A percentile compares a stretch with the other conserved stretches of the same genome.
Evolutionary conservation across 2,329 filamentous ascomycete species (phyloP).

Genomic region (Xylariaceae sp.): DNA sequence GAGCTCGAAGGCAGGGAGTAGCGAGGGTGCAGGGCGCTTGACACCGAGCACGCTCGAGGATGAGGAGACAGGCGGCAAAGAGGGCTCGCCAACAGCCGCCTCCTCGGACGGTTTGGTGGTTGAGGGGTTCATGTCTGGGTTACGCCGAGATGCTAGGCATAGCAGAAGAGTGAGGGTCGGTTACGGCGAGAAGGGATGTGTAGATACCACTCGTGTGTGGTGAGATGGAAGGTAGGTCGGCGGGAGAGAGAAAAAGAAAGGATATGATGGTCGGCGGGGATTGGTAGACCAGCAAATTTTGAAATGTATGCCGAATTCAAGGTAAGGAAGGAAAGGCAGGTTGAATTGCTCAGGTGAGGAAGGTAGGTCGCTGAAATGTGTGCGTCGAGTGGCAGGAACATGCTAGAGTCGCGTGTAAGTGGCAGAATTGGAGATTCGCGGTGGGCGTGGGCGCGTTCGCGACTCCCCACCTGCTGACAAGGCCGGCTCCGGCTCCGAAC

Average conservation of each 20-base stretch:
- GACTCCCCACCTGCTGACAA: slow-evolving; percentile 14
- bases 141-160: neutral
- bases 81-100: slow-evolving; percentile 38
- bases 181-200: too few relatives aligned
- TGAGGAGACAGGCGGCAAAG: slow-evolving; percentile 31
- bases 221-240: too few relatives aligned
- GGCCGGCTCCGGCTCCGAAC: slow-evolving; percentile 3
- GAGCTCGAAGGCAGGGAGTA: slow-evolving; percentile 78
- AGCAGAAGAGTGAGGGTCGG: too few relatives aligned
- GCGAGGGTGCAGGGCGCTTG: slow-evolving; percentile 63
- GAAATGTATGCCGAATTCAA: too few relatives aligned
- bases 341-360: too few relatives aligned
- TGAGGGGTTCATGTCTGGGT: slow-evolving; percentile 27
- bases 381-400: slow-evolving; percentile 12
- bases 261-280: too few relatives aligned
- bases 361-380: slow-evolving; percentile 9
- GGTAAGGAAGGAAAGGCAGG: too few relatives aligned
- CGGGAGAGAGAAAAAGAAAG: too few relatives aligned
- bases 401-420: slow-evolving; percentile 21
- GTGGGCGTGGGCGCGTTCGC: slow-evolving; percentile 18
- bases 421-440: slow-evolving; percentile 16
- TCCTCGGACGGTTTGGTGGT: slow-evolving; percentile 26
- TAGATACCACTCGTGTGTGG: too few relatives aligned
- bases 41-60: slow-evolving; percentile 39
- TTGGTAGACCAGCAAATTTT: too few relatives aligned